Evolutionary conservation across 495 filamentous ascomycete species (phyloP), one percentile per base, ranked within the genome.

Genomic region (Talaromyces ruber): DNA sequence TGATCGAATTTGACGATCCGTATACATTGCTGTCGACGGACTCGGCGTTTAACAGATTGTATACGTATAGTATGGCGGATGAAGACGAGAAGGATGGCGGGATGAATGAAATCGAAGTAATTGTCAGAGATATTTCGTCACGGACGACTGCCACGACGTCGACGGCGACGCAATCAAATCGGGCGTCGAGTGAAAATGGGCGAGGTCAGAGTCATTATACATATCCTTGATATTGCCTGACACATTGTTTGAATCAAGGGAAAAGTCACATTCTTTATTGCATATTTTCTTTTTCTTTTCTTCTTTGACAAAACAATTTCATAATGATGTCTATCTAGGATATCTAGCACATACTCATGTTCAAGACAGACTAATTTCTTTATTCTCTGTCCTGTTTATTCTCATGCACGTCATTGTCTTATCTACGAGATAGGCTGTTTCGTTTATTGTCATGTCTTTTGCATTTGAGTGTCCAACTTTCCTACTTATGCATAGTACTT

Each of bases 1-100:
- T 84, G n/a, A 69, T 77, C 12, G 80, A 83, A 60, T 71, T 70
- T 37, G 80, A 77, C 14, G 72, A 71, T 34, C 81, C 81, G 1
- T 70, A 63, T 39, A 61, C 62, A 37, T 52, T 76, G 16, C 32
- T 76, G 12, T 39, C 39, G 5, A 54, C 28, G 25, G 63, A 64
- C 21, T 62, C 60, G 14, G 60, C 60, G 0, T 65, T 65, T 55
- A 56, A 51, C 16, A 52, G 47, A 26, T 29, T 65, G 18, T 65
- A 63, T 57, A 55, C 59, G 43, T 60, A 60, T 60, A 50, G 37
- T 32, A 60, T 60, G 59, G 59, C 59, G 8, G 59, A 60, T 4
- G 59, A 60, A 21, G n/a, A 60, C 8, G 59, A 60, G 21, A 60
- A 60, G n/a, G 45, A 60, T 24, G 51, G 51, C 2, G 59, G 59